Percentiles rank a stretch among this genome's conserved stretches.
These are phyloP conservation scores for Rhodotorula taiwanensis DNA, from an alignment of 768 basidiomycete genomes.

Conservation along the genomic window DNA sequence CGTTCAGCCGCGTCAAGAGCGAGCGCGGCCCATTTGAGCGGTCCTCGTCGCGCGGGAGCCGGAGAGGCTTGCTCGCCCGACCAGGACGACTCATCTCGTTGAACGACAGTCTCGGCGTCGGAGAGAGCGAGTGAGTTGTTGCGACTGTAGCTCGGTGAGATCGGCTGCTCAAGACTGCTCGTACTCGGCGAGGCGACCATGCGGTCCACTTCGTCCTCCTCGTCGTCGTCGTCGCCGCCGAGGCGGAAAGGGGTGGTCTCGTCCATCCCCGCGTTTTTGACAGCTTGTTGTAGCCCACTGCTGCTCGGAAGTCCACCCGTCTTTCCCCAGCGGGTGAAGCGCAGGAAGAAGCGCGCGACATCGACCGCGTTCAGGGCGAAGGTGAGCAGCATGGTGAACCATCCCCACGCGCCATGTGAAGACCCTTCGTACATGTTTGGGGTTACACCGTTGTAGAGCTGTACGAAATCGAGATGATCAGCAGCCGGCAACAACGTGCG, in stretches of 20 bases:
- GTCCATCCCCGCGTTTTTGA: too few species aligned
- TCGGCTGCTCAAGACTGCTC: neutral
- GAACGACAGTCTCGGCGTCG: slow-evolving; percentile 29
- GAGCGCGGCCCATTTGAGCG: neutral
- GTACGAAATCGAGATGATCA: slow-evolving; percentile 56
- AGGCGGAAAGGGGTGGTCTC: neutral
- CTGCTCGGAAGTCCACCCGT: too few species aligned
- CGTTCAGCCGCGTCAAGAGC: slow-evolving; percentile 51
- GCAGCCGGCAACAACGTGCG: slow-evolving; percentile 38
- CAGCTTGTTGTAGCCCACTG: too few species aligned
- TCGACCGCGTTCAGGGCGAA: slow-evolving; percentile 54
- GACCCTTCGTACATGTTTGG: slow-evolving; percentile 63
- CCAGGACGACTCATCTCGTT: slow-evolving; percentile 28
- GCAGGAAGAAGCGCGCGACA: slow-evolving; percentile 42
- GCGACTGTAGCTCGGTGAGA: neutral
- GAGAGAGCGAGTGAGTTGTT: slow-evolving; percentile 14
- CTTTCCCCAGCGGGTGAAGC: slow-evolving; percentile 8
- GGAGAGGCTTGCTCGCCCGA: too few species aligned
- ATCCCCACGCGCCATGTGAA: slow-evolving; percentile 62
- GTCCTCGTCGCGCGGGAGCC: neutral
- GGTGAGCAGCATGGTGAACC: slow-evolving; percentile 51
- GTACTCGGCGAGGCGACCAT: neutral
- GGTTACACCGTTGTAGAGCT: slow-evolving; percentile 67
- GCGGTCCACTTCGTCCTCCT: slow-evolving; percentile 2
- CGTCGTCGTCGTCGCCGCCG: slow-evolving; percentile 12